A percentile compares a stretch with the other conserved stretches of the same genome.
phyloP scores from a whole-genome alignment of 164 flowering plant species.

The Akebia trifoliata region DNA sequence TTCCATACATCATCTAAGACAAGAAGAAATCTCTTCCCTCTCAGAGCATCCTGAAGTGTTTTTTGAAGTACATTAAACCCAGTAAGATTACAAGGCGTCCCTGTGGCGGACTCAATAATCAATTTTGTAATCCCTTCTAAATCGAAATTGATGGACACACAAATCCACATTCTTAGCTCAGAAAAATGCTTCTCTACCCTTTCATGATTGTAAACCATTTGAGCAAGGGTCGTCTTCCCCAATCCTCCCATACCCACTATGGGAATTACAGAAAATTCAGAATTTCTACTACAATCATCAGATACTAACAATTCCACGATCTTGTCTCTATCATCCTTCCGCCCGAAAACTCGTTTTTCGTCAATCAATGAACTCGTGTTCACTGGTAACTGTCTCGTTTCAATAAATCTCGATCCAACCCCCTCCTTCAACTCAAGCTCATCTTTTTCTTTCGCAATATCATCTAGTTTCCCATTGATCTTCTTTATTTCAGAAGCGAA shows the following conservation, averaged over 20 bases:
- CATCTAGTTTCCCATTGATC: background rate
- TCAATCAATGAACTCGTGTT: background rate
- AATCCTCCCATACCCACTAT: slow-evolving; percentile 7
- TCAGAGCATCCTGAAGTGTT: background rate
- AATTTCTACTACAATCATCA: background rate
- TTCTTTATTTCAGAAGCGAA: background rate
- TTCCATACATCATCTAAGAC: slow-evolving; percentile 10
- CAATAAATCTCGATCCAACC: background rate
- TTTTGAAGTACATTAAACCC: background rate
- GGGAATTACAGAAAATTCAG: background rate
- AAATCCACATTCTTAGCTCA: background rate
- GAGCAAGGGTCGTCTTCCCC: slow-evolving; percentile 13
- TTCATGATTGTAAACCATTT: slow-evolving; percentile 5
- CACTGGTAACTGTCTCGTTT: background rate
- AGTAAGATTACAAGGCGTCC: background rate
- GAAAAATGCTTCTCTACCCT: background rate
- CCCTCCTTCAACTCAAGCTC: slow-evolving; percentile 4
- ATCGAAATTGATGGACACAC: slow-evolving; percentile 4
- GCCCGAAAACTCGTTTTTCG: slow-evolving; percentile 5
- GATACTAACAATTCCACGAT: background rate
- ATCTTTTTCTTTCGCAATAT: slow-evolving; percentile 7
- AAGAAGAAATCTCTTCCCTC: slow-evolving; percentile 3
- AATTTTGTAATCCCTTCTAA: background rate
- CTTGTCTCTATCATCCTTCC: background rate
- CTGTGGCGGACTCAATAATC: background rate